Base-by-base conservation (phyloP, 208 protist genomes). In the Acanthamoeba rhysodes region DNA sequence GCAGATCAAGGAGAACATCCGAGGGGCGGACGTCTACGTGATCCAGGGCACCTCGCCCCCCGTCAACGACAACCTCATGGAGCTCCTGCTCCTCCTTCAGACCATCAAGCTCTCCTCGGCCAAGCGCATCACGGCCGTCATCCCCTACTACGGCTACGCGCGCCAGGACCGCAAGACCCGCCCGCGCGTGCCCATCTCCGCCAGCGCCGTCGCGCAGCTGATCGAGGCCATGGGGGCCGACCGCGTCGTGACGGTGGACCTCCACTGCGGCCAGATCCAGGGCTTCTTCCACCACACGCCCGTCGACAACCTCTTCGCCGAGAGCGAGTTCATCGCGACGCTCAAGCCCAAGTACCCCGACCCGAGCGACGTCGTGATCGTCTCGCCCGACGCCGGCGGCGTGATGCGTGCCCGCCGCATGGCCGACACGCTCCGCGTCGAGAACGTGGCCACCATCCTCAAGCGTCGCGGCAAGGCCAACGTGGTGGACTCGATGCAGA, bases 51-150 rank as follows among this genome's bases (percentile, higher is more conserved):
- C 98, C 7, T 98, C 98, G 72, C 99, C 99, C 93, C 97, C 99
- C 93, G 97, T 99, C 59, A 99, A 99, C 96, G 90, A 98, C 55
- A 97, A 98, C 32, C 96, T 99, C n/a, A 99, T 99, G 98, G 99
- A 95, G 84, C 95, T 96, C 27, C 82, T 97, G 5, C 53, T 97
- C 5, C 68, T 97, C 2, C 93, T 96, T 9, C 93, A 97, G 55
- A 95, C 96, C n/a, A 66, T 90, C 24, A 95, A 92, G 53, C 92
- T 87, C n/a, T 87, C 96, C 2, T 97, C 96, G 4, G 97, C 96
- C 6, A 27, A 70, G 53, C 66, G 96, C 8, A 96, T 97, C 62
- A 98, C 96, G 41, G 95, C 95, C 16, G 98, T 99, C 50, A 97
- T 99, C 48, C 99, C 99, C n/a, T 99, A 99, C 96, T 99, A 99